phyloP scores from a whole-genome alignment of 805 yeast genomes.

The Starmerella sirachaensis region DNA sequence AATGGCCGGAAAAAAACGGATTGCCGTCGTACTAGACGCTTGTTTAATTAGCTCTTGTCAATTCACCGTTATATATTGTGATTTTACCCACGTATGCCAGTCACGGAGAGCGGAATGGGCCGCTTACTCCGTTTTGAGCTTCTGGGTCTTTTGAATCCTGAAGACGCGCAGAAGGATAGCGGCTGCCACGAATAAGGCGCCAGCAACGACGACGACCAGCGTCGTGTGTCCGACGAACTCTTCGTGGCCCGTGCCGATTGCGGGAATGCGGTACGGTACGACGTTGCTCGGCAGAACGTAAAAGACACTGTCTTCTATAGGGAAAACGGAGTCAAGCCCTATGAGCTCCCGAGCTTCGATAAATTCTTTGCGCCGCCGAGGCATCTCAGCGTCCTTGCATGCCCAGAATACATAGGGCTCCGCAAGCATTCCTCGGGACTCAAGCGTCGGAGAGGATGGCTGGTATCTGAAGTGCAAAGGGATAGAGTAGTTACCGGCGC shows the following conservation, averaged over 20 bases:
- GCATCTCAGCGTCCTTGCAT: constrained; percentile 32
- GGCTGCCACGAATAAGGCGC: constrained; percentile 29
- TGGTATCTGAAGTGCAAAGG: constrained; percentile 44
- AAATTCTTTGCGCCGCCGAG: constrained; percentile 3
- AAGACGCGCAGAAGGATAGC: constrained; percentile 5
- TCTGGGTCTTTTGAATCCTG: constrained; percentile 1
- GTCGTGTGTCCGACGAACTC: constrained; percentile 31
- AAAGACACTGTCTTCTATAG: constrained; percentile 34
- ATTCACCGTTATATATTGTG: no score
- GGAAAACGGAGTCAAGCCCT: constrained; percentile 39
- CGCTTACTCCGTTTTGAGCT: constrained; percentile 3
- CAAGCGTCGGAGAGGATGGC: constrained; percentile 28
- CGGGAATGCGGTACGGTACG: constrained; percentile 33
- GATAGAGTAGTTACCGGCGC: constrained; percentile 29
- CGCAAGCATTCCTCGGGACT: constrained; percentile 24
- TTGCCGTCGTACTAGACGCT: no score
- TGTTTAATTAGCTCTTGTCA: no score
- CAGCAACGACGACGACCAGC: constrained; percentile 27
- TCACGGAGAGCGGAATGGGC: no score
- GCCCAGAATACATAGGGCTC: constrained; percentile 41
- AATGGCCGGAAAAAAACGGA: no score
- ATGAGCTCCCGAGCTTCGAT: constrained; percentile 19
- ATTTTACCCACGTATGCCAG: no score
- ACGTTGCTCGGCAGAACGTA: constrained; percentile 27
- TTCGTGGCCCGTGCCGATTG: constrained; percentile 29